Evolutionary conservation across 1,139 yeast species (phyloP), one percentile per base, ranked within the genome.

Genomic region (Candida sanyaensis): DNA sequence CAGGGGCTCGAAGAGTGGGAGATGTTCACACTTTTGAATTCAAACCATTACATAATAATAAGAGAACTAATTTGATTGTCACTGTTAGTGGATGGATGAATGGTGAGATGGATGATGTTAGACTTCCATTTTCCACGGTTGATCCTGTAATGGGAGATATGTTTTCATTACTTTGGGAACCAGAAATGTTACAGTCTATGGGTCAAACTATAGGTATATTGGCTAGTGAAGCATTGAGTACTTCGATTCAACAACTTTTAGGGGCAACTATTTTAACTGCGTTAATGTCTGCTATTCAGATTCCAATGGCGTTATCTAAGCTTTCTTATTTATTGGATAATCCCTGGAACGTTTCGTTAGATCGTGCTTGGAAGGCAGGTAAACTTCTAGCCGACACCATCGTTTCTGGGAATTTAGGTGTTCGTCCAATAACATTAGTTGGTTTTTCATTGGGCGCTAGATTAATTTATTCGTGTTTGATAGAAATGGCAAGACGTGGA

Each of bases 1-100:
- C 98, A 28, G 96, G 96, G 83, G 72, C 84, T 39, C 77, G 84
- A 57, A 81, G 99, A 63, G 85, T 87, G 66, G 97, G 97, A 3
- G 92, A 91, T 53, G 98, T 95, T 8, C 83, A 87, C 55, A 92
- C 97, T 0, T 95, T 95, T 69, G 98, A 95, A 60, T 86, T 93
- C 62, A 82, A 88, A 49, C 99, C 99, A 0, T 73, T 95, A 55
- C 97, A 91, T 65, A 91, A 93, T 62, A 91, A 89, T 65, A 88
- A 88, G 63, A 77, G 99, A 46, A 86, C 96, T 1, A 93, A 90
- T 60, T 73, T 92, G 52, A 86, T 93, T 42, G 71, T 95, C n/a
- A 91, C 97, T 1, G 92, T 95, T 0, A 85, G 96, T 47, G 99
- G 99, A 1, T 95, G 99, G 99, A 91, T 93, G 95, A 85, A 87